These are phyloP conservation scores for Dactylellina leptospora DNA, from an alignment of 2,329 filamentous ascomycete genomes.

Conservation along the genomic window DNA sequence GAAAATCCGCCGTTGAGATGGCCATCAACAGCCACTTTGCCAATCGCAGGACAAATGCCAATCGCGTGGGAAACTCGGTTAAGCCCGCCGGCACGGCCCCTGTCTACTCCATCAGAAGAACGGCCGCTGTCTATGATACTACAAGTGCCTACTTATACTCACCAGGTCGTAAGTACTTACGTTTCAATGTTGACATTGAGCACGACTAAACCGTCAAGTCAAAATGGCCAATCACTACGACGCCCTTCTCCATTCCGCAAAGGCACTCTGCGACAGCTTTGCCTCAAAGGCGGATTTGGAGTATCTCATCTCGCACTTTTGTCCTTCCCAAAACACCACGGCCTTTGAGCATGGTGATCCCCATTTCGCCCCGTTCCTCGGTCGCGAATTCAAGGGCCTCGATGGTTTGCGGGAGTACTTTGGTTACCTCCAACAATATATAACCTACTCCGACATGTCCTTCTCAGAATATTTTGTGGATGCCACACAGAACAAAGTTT, in stretches of 20 bases:
- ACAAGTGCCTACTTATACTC: too few relatives aligned
- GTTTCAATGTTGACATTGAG: slow-evolving; percentile 17
- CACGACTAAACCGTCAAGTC: too few relatives aligned
- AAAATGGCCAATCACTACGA: slow-evolving; percentile 11
- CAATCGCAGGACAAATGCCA: too few relatives aligned
- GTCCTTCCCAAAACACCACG: slow-evolving; percentile 50
- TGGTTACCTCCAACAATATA: slow-evolving; percentile 53
- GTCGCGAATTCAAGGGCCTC: slow-evolving; percentile 58
- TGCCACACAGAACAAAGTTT: slow-evolving; percentile 57
- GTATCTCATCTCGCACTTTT: slow-evolving; percentile 59
- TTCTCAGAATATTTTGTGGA: slow-evolving; percentile 57
- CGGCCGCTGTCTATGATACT: too few relatives aligned
- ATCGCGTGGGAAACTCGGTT: too few relatives aligned
- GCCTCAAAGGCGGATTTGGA: slow-evolving; percentile 56
- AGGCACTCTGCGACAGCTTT: slow-evolving; percentile 59
- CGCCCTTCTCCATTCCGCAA: slow-evolving; percentile 58
- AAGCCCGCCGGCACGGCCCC: too few relatives aligned
- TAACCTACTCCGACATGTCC: slow-evolving; percentile 59
- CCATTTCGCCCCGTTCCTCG: slow-evolving; percentile 60
- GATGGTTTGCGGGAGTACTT: slow-evolving; percentile 59
- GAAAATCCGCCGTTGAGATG: too few relatives aligned
- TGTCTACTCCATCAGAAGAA: too few relatives aligned
- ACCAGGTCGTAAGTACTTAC: too few relatives aligned
- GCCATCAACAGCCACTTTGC: too few relatives aligned
- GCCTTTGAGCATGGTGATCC: slow-evolving; percentile 60